Percentiles rank a stretch among this genome's conserved stretches.
These are phyloP conservation scores for Detonula confervacea DNA, from an alignment of 352 stramenopile species.

Conservation along the genomic window DNA sequence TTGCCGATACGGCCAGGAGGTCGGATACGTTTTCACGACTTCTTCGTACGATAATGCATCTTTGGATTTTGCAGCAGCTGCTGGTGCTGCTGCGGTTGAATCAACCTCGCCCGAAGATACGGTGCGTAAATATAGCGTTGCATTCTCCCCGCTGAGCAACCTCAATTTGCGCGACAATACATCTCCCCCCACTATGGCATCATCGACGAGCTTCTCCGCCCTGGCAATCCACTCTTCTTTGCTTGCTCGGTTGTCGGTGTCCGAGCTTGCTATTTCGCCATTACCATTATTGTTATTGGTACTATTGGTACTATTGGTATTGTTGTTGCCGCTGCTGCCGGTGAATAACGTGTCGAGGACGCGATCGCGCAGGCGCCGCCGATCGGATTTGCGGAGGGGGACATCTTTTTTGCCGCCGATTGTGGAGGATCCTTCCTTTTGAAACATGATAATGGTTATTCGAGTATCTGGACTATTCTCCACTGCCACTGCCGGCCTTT, in stretches of 20 bases:
- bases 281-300: too few species aligned
- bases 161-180: constrained; percentile 49
- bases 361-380: constrained; percentile 57
- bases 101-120: background rate
- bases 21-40: constrained; percentile 32
- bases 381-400: constrained; percentile 76
- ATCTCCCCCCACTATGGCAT: constrained; percentile 42
- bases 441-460: constrained; percentile 75
- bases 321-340: background rate
- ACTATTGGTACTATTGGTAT: too few species aligned
- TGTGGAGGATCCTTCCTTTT: constrained; percentile 60
- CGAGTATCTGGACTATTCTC: too few species aligned
- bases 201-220: constrained; percentile 31
- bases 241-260: too few species aligned
- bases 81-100: background rate
- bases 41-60: constrained; percentile 3
- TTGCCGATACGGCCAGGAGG: constrained; percentile 47
- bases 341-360: constrained; percentile 44
- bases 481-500: too few species aligned
- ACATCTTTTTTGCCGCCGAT: constrained; percentile 59
- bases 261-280: too few species aligned
- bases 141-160: constrained; percentile 23
- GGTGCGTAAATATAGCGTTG: constrained; percentile 53
- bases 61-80: background rate
- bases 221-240: background rate